Evolutionary conservation across 306 rosid genomes (phyloP), one percentile per base, ranked within the genome.

Genomic region (Vigna unguiculata): DNA sequence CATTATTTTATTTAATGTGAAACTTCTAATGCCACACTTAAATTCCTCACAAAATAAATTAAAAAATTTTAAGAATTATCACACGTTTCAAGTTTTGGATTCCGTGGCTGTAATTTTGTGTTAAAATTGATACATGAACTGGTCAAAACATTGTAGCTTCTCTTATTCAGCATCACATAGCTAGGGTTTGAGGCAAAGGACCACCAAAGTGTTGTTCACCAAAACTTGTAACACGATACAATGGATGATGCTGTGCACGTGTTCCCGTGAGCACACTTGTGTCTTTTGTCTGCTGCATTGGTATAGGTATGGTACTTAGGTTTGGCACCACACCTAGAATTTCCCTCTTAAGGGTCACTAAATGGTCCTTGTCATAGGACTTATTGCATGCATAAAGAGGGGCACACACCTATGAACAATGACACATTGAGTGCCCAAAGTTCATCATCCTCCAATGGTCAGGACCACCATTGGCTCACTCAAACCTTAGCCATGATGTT

Each of bases 321-420:
- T 43, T 15, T 65, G 75, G 82, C 28, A 86, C 86, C 76, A 76
- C 90, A 76, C 90, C 69, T 70, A 59, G 21, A 52, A 66, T 49
- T 65, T 25, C 19, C 72, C 34, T n/a, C 41, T 25, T 7, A 71
- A 63, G 58, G 63, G 45, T 48, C 67, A 45, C 48, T 25, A 46
- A 8, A 25, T 14, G 65, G 84, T 74, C 84, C 36, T 15, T 60
- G 47, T 87, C 88, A 58, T 4, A 9, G 40, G 84, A 70, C 80
- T 80, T 71, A 32, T 24, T 86, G 89, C 66, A 71, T 55, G 69
- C 80, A 24, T 75, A 86, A 89, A 82, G 87, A 76, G 87, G 85
- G 70, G 79, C 91, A 87, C 49, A 53, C 11, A 76, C 83, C 75
- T 58, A 54, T 81, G 82, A 38, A 76, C 66, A 46, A 47, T 75